phyloP scores from a whole-genome alignment of 2,329 filamentous ascomycete species.

The Blastomyces parvus region DNA sequence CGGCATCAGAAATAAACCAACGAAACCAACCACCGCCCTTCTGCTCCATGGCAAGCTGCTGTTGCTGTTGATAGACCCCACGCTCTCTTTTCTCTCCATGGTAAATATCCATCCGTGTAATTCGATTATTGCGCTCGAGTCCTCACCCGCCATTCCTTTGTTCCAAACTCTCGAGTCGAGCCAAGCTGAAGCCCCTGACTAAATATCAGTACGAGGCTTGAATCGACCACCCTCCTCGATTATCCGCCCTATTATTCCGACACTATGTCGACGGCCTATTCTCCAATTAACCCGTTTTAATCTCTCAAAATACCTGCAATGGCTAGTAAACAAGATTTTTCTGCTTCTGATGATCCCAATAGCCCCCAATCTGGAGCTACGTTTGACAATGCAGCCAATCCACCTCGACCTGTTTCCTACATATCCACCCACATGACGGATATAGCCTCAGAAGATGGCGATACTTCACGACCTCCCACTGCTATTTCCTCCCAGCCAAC shows the following conservation, averaged over 20 bases:
- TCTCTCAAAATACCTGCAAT: constrained; percentile 5
- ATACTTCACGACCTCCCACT: constrained; percentile 25
- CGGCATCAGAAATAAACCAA: too few species aligned
- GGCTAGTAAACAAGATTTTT: constrained; percentile 8
- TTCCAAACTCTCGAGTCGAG: neutral
- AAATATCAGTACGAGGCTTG: neutral
- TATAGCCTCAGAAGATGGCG: constrained; percentile 44
- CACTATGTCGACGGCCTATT: constrained; percentile 5
- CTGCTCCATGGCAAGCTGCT: neutral
- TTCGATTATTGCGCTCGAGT: neutral
- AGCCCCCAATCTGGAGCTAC: neutral
- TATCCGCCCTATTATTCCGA: neutral
- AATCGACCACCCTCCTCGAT: neutral
- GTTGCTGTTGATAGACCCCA: neutral
- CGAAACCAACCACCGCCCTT: neutral
- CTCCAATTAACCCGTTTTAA: constrained; percentile 5
- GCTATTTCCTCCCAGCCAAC: constrained; percentile 42
- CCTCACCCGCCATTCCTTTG: neutral
- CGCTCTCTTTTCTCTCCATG: neutral
- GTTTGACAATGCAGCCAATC: neutral
- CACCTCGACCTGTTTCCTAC: constrained; percentile 31
- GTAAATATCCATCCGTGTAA: too few species aligned
- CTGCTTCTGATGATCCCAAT: neutral
- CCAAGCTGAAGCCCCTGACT: constrained; percentile 1
- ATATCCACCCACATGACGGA: constrained; percentile 67